Conservation (phyloP, 192 early-diverging fungal species). For the Backusella circina region DNA sequence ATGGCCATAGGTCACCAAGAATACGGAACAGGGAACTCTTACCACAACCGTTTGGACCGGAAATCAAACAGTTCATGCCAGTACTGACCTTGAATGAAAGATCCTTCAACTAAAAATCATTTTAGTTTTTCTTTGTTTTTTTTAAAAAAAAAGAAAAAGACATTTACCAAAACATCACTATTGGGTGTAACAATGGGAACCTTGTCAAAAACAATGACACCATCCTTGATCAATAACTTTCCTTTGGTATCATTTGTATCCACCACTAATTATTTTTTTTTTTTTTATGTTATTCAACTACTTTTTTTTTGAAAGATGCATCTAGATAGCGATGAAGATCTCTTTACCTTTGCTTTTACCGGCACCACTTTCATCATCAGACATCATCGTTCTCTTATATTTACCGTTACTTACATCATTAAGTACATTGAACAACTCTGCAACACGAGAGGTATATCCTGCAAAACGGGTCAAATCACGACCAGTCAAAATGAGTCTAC, state of each 20-base stretch:
- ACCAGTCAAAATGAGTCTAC: constrained; percentile 58
- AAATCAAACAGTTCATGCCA: constrained; percentile 75
- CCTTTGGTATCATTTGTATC: constrained; percentile 49
- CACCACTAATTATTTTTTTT: too few relatives aligned
- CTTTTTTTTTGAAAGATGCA: neutral
- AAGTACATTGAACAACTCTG: constrained; percentile 56
- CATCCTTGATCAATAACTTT: constrained; percentile 45
- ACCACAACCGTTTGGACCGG: constrained; percentile 60
- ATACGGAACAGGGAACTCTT: constrained; percentile 65
- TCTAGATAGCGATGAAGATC: neutral
- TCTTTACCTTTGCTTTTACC: constrained; percentile 32
- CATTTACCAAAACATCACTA: constrained; percentile 51
- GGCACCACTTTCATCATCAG: constrained; percentile 31
- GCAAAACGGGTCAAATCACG: constrained; percentile 62
- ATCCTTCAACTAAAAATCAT: constrained; percentile 46
- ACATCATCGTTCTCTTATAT: constrained; percentile 53
- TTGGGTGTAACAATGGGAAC: constrained; percentile 80
- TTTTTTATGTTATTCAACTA: constrained; percentile 2
- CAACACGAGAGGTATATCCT: constrained; percentile 59
- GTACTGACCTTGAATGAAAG: constrained; percentile 66
- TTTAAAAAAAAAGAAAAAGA: neutral
- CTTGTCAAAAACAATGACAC: constrained; percentile 63
- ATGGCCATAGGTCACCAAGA: constrained; percentile 60
- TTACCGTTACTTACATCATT: constrained; percentile 51
- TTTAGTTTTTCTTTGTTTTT: neutral